Conservation (phyloP, 441 rosid species). For the Arabidopsis hybrid region DNA sequence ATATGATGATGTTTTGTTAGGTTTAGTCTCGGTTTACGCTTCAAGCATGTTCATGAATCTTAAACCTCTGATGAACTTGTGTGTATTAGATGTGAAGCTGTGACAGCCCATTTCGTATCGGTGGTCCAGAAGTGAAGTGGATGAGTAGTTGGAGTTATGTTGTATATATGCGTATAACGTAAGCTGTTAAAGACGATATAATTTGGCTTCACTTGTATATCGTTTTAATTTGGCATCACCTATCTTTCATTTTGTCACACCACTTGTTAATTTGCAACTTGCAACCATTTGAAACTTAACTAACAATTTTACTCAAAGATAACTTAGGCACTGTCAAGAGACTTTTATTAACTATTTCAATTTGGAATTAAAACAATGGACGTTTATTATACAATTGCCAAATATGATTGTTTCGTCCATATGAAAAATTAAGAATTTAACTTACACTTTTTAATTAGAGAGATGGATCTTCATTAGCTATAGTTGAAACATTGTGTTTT, state of each 20-base stretch:
- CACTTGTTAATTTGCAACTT: slow-evolving; percentile 1
- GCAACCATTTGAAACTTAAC: neutral
- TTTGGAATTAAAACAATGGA: slow-evolving; percentile 11
- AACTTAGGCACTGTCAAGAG: slow-evolving; percentile 5
- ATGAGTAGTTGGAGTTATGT: slow-evolving; percentile 2
- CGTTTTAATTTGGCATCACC: neutral
- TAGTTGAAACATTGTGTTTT: slow-evolving; percentile 39
- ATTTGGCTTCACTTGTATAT: neutral
- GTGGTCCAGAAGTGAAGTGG: slow-evolving; percentile 14
- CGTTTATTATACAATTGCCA: slow-evolving; percentile 43
- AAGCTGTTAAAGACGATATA: neutral
- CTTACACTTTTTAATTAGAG: slow-evolving; percentile 33
- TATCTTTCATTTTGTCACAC: neutral
- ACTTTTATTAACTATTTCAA: slow-evolving; percentile 32
- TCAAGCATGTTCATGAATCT: neutral
- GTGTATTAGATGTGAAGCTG: slow-evolving; percentile 1
- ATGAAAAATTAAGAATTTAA: slow-evolving; percentile 36
- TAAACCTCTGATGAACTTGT: neutral
- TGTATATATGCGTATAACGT: neutral
- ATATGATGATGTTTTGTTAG: neutral
- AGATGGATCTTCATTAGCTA: slow-evolving; percentile 29
- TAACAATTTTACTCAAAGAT: slow-evolving; percentile 1
- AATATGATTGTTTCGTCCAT: slow-evolving; percentile 32
- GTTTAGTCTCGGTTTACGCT: neutral
- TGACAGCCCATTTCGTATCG: neutral